A percentile compares a stretch with the other conserved stretches of the same genome.
Conservation (phyloP, 2,329 filamentous ascomycete species). For the Diaporthe sp. region DNA sequence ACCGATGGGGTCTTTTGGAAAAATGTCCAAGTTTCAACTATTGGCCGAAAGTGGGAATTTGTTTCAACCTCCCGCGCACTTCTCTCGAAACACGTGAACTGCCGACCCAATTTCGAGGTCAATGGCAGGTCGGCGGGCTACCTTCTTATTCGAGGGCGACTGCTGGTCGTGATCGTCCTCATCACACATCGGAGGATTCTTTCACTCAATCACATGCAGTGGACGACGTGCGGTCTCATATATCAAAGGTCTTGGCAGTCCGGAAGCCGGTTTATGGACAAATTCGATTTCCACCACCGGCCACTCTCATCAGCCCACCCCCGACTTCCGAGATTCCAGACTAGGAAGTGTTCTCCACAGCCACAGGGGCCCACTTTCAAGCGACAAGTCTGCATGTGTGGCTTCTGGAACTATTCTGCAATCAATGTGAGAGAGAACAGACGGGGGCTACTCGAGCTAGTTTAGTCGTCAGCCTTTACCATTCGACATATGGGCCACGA, state of each 20-base stretch:
- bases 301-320: conserved; percentile 24
- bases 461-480: not conserved
- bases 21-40: not conserved
- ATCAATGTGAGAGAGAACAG: conserved; percentile 27
- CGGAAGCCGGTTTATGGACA: conserved; percentile 19
- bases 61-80: not conserved
- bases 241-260: conserved; percentile 7
- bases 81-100: not conserved
- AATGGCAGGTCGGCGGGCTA: conserved; percentile 8
- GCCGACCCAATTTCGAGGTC: conserved; percentile 7
- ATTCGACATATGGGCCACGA: not conserved
- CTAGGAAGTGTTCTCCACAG: conserved; percentile 18
- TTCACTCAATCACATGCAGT: not conserved
- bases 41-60: conserved; percentile 9
- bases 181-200: conserved; percentile 9
- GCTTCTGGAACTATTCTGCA: conserved; percentile 26
- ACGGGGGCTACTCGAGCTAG: not conserved
- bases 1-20: not conserved
- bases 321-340: conserved; percentile 32
- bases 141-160: conserved; percentile 3
- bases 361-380: not conserved
- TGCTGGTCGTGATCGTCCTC: conserved; percentile 8
- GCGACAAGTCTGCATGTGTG: conserved; percentile 6
- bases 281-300: conserved; percentile 21
- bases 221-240: conserved; percentile 17